phyloP scores from a whole-genome alignment of 1,284 basidiomycete genomes.

The Inonotus hispidus region DNA sequence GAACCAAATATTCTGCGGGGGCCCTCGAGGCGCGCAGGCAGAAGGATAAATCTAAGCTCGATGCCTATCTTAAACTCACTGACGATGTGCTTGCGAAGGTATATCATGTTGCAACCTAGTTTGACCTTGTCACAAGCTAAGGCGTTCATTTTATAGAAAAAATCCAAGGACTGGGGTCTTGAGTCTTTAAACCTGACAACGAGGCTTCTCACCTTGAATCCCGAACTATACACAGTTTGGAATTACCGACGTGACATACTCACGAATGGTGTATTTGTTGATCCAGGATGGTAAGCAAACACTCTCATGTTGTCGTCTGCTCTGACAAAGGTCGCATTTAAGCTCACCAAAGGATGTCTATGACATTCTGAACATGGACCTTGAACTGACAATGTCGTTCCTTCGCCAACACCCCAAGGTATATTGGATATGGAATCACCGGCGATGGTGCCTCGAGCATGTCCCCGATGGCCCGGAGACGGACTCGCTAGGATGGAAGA shows the following conservation, averaged over 20 bases:
- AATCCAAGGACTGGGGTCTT: slow-evolving; percentile 53
- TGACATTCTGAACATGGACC: slow-evolving; percentile 60
- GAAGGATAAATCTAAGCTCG: slow-evolving; percentile 70
- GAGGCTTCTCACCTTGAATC: slow-evolving; percentile 74
- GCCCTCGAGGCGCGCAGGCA: slow-evolving; percentile 60
- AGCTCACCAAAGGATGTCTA: slow-evolving; percentile 65
- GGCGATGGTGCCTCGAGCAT: slow-evolving; percentile 86
- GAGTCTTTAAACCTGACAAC: slow-evolving; percentile 72
- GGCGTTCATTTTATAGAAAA: slow-evolving; percentile 47
- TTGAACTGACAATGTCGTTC: slow-evolving; percentile 75
- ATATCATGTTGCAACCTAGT: slow-evolving; percentile 24
- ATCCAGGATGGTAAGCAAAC: slow-evolving; percentile 41
- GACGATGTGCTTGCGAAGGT: slow-evolving; percentile 64
- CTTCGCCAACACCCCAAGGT: slow-evolving; percentile 86
- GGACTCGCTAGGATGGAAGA: slow-evolving; percentile 60
- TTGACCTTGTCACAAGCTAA: neutral
- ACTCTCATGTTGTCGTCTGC: neutral
- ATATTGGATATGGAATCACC: slow-evolving; percentile 97
- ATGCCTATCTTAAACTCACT: slow-evolving; percentile 68
- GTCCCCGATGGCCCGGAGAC: slow-evolving; percentile 69
- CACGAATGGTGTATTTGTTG: slow-evolving; percentile 63
- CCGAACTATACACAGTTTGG: slow-evolving; percentile 92
- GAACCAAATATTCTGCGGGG: slow-evolving; percentile 57
- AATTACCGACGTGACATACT: slow-evolving; percentile 84
- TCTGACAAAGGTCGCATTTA: slow-evolving; percentile 9